Percentiles rank a stretch among this genome's conserved stretches.
These are phyloP conservation scores for Colletotrichum phormii DNA, from an alignment of 2,329 filamentous ascomycete species.

Conservation along the genomic window DNA sequence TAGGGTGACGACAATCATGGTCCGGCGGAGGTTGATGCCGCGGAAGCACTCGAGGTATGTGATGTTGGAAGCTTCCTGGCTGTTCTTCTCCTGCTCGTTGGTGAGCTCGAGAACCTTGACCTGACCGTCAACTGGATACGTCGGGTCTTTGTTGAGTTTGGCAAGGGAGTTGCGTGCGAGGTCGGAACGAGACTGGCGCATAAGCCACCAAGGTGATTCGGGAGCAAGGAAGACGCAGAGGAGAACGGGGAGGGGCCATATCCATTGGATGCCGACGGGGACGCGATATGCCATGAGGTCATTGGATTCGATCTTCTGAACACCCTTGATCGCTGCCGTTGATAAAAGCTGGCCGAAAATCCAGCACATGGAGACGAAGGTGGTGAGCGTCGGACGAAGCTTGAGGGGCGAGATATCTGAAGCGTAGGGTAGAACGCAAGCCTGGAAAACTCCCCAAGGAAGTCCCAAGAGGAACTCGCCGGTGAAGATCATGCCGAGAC, in stretches of 20 bases:
- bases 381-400: conserved; percentile 50
- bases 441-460: conserved; percentile 49
- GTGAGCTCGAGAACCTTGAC: conserved; percentile 53
- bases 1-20: conserved; percentile 57
- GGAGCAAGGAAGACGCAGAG: conserved; percentile 48
- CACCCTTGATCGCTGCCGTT: conserved; percentile 46
- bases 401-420: conserved; percentile 48
- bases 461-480: conserved; percentile 51
- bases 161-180: conserved; percentile 45
- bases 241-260: conserved; percentile 50
- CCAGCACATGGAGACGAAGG: conserved; percentile 54
- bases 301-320: conserved; percentile 39
- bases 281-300: conserved; percentile 50
- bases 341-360: conserved; percentile 52
- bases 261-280: conserved; percentile 53
- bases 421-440: conserved; percentile 50
- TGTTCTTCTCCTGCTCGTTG: conserved; percentile 46
- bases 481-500: conserved; percentile 44
- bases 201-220: conserved; percentile 53
- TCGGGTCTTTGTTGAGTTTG: conserved; percentile 42
- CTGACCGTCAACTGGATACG: conserved; percentile 46
- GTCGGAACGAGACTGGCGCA: conserved; percentile 45
- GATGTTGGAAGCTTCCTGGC: conserved; percentile 34
- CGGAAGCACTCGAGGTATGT: conserved; percentile 50
- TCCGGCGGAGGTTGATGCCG: conserved; percentile 47